Evolutionary conservation across 2,329 filamentous ascomycete species (phyloP), one percentile per base, ranked within the genome.

Genomic region (Ophiocordyceps camponoti-rufipedis): DNA sequence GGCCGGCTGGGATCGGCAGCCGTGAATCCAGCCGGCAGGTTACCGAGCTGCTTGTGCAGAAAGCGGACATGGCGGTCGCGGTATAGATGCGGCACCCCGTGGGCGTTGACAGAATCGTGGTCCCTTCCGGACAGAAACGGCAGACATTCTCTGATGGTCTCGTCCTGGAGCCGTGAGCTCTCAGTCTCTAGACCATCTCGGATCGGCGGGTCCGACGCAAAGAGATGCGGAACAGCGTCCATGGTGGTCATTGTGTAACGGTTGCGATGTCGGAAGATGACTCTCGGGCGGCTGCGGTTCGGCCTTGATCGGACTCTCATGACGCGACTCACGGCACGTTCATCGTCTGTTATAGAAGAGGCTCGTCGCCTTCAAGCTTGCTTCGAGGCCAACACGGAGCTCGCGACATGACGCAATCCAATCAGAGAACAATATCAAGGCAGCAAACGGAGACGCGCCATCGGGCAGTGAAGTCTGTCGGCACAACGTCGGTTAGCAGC

Each of bases 1-100:
- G 91, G 88, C 46, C 89, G 72, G 58, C 84, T 88, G 31, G 91
- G 82, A 67, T 98, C 91, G 52, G 87, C 75, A 43, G 71, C 72
- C 45, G 81, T 78, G 62, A 82, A 94, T 4, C 67, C 68, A 8
- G 73, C 65, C 0, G 89, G 85, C 49, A 93, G 76, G 43, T 67
- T 68, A 23, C 66, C 67, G 31, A 82, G 63, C 52, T 67, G 68
- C 51, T 68, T 70, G 51, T 71, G 69, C 44, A 88, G 63, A 57
- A 85, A 88, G 32, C 58, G 62, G 48, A 75, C 66, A 62, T 82
- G 78, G 40, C 66, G 67, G 49, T 65, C 65, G 40, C 82, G 77
- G 53, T 80, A 72, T n/a, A 98, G 73, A 47, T 70, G 71, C 13
- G 86, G 84, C 33, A 95, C 66, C 13, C 86, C 87, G 58, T 80